phyloP scores from a whole-genome alignment of 1,284 basidiomycete species.

The Meripilus lineatus region DNA sequence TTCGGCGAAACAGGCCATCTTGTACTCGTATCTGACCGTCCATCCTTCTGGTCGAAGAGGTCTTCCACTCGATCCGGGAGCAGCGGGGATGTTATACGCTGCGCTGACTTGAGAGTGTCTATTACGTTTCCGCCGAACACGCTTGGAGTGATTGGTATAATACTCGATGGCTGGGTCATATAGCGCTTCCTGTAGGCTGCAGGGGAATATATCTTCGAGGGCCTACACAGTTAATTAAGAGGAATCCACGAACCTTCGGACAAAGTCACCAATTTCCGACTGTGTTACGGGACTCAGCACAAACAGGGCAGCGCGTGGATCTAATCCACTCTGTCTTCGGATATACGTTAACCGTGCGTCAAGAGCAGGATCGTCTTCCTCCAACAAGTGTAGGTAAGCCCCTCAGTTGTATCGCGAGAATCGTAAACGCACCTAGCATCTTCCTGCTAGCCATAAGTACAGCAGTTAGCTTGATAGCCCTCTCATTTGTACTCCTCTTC shows the following conservation, averaged over 20 bases:
- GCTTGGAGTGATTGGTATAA: conserved; percentile 88
- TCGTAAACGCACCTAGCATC: conserved; percentile 65
- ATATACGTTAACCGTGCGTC: conserved; percentile 84
- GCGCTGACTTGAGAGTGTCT: conserved; percentile 55
- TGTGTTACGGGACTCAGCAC: conserved; percentile 88
- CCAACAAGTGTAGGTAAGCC: background rate
- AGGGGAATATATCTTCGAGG: background rate
- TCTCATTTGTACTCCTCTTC: conserved; percentile 76
- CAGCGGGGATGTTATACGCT: conserved; percentile 41
- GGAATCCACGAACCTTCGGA: conserved; percentile 52
- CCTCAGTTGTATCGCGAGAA: too few species aligned
- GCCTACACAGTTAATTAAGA: conserved; percentile 5
- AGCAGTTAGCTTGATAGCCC: conserved; percentile 91
- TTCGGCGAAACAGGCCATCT: conserved; percentile 95
- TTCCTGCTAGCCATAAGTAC: conserved; percentile 87
- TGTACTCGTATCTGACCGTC: conserved; percentile 96
- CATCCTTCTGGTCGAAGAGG: conserved; percentile 84
- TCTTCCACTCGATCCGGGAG: conserved; percentile 38
- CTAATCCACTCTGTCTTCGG: conserved; percentile 81
- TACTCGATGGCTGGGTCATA: conserved; percentile 89
- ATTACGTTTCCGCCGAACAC: conserved; percentile 85
- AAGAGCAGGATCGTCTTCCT: conserved; percentile 73
- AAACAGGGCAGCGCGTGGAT: conserved; percentile 89
- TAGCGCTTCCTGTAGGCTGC: conserved; percentile 81
- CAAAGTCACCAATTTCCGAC: conserved; percentile 81